phyloP scores from a whole-genome alignment of 2,329 filamentous ascomycete species.

The Ophiocordyceps sinensis region DNA sequence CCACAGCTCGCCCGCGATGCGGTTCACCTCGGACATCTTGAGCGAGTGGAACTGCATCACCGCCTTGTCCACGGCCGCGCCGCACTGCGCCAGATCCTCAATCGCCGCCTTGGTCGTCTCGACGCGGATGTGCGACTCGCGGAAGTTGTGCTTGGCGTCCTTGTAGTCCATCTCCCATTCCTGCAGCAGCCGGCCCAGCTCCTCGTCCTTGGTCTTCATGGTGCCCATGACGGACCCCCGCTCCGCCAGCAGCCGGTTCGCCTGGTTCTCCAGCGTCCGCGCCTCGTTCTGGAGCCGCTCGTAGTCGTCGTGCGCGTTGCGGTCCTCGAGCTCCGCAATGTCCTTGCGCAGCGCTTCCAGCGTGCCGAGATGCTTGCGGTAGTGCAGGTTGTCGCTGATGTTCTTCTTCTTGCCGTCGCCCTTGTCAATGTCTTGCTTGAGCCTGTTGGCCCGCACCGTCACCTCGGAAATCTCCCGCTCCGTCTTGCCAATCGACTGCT shows the following conservation, averaged over 20 bases:
- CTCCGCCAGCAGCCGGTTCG: constrained; percentile 57
- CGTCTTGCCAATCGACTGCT: constrained; percentile 47
- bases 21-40: constrained; percentile 98
- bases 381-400: constrained; percentile 78
- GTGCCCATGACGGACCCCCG: constrained; percentile 61
- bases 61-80: constrained; percentile 76
- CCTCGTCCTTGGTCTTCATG: constrained; percentile 73
- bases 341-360: constrained; percentile 54
- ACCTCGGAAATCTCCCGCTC: constrained; percentile 56
- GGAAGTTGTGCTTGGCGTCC: constrained; percentile 65
- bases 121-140: constrained; percentile 77
- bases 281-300: constrained; percentile 59
- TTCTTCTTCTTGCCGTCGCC: constrained; percentile 73
- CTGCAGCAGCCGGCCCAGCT: constrained; percentile 54
- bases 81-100: constrained; percentile 75
- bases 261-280: constrained; percentile 47
- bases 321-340: constrained; percentile 59
- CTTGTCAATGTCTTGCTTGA: constrained; percentile 64
- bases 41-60: constrained; percentile 94
- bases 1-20: constrained; percentile 93
- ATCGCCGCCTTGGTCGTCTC: constrained; percentile 87
- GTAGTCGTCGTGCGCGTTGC: constrained; percentile 74
- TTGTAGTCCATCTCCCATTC: constrained; percentile 84
- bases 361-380: constrained; percentile 58
- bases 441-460: constrained; percentile 57